phyloP scores from a whole-genome alignment of 495 filamentous ascomycete genomes.

The Beverwykella pulmonaria region DNA sequence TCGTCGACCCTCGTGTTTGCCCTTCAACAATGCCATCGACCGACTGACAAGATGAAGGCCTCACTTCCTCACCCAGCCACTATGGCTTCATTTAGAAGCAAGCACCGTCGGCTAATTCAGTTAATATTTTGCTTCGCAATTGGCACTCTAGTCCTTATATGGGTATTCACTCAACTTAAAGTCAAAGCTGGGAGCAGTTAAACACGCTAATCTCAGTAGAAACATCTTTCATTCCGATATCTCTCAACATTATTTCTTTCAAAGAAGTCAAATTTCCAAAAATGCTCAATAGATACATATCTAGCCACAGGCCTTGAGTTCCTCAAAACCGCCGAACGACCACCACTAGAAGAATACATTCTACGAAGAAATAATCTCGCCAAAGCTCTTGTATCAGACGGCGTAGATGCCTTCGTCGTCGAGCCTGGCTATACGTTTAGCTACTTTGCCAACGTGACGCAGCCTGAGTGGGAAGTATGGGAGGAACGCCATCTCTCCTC shows the following conservation, averaged over 20 bases:
- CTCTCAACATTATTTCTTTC: neutral
- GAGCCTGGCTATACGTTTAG: slow-evolving; percentile 62
- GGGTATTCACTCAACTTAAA: neutral
- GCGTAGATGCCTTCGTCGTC: slow-evolving; percentile 55
- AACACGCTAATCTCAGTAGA: neutral
- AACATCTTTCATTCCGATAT: neutral
- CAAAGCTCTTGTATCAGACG: slow-evolving; percentile 50
- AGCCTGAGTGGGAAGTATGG: slow-evolving; percentile 61
- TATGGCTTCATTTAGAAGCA: neutral
- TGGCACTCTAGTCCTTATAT: neutral
- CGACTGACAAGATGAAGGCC: neutral
- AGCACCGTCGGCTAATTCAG: neutral
- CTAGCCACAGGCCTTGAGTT: slow-evolving; percentile 50
- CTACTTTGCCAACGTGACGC: slow-evolving; percentile 60
- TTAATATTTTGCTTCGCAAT: neutral
- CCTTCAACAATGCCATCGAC: neutral
- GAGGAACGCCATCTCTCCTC: slow-evolving; percentile 38
- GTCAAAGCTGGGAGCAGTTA: neutral
- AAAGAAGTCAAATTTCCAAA: slow-evolving; percentile 43
- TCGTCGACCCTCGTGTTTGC: neutral
- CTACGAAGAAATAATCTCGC: slow-evolving; percentile 53
- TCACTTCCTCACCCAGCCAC: neutral
- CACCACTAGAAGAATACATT: slow-evolving; percentile 50
- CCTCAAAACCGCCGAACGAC: slow-evolving; percentile 49
- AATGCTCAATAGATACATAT: slow-evolving; percentile 52